Evolutionary conservation across 1,139 yeast genomes (phyloP), one percentile per base, ranked within the genome.

Genomic region (Suhomyces bolitotheri): DNA sequence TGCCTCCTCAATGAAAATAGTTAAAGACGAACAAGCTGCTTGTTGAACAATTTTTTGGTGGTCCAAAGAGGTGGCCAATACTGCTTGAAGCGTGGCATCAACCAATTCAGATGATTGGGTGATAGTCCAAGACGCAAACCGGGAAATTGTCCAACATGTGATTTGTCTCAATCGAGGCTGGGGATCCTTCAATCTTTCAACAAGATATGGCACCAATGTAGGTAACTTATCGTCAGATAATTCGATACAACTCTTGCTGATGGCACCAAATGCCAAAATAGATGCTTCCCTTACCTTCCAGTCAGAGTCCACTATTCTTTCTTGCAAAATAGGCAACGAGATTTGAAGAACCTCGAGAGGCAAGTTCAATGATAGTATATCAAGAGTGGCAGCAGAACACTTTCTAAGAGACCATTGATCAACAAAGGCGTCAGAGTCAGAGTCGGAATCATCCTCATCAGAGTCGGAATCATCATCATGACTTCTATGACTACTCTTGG

Each of bases 241-340:
- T 38, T 82, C 86, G 36, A 82, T 70, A 50, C 95, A 89, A 48
- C 96, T 95, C 49, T 83, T 89, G 25, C 95, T 86, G 51, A 90
- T 82, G 20, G 98, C 98, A 41, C 98, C 98, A 56, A 92, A 77
- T 1, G 97, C 97, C 35, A 92, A 71, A 24, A 92, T 90, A 1
- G 97, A 82, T 2, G 97, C 95, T 58, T 92, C 98, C 43, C 97
- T 76, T 10, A 84, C 78, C 25, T 86, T 86, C 98, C 98, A 92
- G 41, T 82, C 77, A 4, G 69, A 63, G 2, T 88, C 76, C 5
- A 76, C 74, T 36, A 92, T 78, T 39, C 80, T 77, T 34, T 77
- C 80, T 55, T 86, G 86, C 36, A 92, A 68, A 14, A 82, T 66
- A 3, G 98, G 97, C 45, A 90, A 70, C 1, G 88, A 73, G 10